Evolutionary conservation across 192 early-diverging fungal species (phyloP).

Genomic region (Chytriomyces sp.): DNA sequence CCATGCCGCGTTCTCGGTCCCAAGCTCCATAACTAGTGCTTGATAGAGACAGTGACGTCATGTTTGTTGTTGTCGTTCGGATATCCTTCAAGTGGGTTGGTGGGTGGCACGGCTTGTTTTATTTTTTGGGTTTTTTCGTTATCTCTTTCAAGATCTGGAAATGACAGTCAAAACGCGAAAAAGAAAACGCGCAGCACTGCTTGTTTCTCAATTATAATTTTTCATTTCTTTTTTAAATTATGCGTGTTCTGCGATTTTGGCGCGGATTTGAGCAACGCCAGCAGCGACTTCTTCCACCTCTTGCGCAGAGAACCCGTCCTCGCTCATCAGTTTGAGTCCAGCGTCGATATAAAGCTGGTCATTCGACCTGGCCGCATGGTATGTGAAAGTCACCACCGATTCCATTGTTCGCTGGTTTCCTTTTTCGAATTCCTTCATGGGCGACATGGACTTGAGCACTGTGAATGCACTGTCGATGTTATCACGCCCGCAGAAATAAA

Average conservation of each 20-base stretch:
- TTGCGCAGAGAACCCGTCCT: conserved; percentile 3
- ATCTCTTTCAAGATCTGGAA: no score
- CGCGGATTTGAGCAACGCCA: conserved; percentile 3
- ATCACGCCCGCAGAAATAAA: not conserved
- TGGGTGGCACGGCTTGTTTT: no score
- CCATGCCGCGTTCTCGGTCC: no score
- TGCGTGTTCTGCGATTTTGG: not conserved
- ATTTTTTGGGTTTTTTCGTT: no score
- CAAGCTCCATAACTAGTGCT: no score
- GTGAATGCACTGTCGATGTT: not conserved
- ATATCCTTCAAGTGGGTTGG: no score
- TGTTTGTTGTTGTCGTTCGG: no score
- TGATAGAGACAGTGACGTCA: no score
- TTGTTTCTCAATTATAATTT: no score
- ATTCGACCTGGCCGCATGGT: conserved; percentile 8
- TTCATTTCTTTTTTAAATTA: no score
- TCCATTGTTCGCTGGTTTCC: not conserved
- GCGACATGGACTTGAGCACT: conserved; percentile 17
- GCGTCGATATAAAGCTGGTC: not conserved
- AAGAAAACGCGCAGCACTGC: no score
- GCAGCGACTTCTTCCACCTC: not conserved
- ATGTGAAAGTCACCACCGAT: not conserved
- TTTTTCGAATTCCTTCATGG: not conserved
- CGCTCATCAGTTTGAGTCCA: not conserved
- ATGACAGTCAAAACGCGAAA: no score